Evolutionary conservation across 345 rosid genomes (phyloP).

Genomic region (Aethionema arabicum): DNA sequence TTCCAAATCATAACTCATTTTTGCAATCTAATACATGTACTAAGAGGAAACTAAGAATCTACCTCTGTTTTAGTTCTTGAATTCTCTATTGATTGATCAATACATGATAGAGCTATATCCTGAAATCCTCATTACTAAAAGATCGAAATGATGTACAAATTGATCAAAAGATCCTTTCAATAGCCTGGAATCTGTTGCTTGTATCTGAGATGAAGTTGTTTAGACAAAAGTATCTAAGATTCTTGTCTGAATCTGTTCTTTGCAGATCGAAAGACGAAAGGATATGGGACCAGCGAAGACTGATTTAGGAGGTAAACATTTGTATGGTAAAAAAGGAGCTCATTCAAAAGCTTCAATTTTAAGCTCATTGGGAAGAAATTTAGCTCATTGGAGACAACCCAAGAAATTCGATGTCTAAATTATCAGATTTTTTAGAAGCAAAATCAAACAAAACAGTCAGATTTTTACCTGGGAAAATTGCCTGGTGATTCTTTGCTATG

Average conservation of each 20-base stretch:
- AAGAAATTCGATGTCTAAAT: conserved; percentile 71
- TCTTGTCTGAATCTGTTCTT: background rate
- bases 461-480: conserved; percentile 23
- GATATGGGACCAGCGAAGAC: conserved; percentile 78
- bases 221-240: background rate
- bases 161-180: no score
- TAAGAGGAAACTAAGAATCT: no score
- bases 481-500: conserved; percentile 31
- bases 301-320: conserved; percentile 86
- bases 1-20: no score
- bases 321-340: conserved; percentile 81
- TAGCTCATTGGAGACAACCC: conserved; percentile 88
- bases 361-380: conserved; percentile 64
- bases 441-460: conserved; percentile 16
- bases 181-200: no score
- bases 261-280: conserved; percentile 89
- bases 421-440: conserved; percentile 24
- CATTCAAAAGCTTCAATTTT: conserved; percentile 58
- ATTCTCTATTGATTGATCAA: no score
- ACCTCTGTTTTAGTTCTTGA: no score
- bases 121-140: no score
- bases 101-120: no score
- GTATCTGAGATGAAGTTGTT: no score
- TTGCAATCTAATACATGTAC: no score
- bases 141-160: no score